These are phyloP conservation scores for Termitomyces eurrhizus DNA, from an alignment of 768 basidiomycete genomes.

Conservation along the genomic window DNA sequence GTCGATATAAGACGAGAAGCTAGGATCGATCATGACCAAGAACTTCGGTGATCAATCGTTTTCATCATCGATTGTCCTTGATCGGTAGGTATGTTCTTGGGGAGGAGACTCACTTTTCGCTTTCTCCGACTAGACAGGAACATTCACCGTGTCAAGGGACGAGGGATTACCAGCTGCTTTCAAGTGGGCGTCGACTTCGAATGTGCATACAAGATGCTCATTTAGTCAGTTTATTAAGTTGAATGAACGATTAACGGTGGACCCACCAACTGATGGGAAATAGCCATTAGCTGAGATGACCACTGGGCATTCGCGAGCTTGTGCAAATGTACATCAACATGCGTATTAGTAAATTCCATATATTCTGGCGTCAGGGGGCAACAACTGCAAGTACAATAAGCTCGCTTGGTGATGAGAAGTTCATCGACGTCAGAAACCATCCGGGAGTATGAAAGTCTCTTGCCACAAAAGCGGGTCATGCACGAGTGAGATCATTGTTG, in stretches of 20 bases:
- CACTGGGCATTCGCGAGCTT: constrained; percentile 52
- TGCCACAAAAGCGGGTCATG: background rate
- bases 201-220: constrained; percentile 44
- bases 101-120: too few relatives aligned
- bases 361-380: constrained; percentile 48
- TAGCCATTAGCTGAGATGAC: constrained; percentile 66
- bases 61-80: constrained; percentile 47
- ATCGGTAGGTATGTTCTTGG: constrained; percentile 45
- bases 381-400: constrained; percentile 54
- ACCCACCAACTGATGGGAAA: constrained; percentile 73
- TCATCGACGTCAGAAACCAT: background rate
- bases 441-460: background rate
- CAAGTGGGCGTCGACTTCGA: constrained; percentile 60
- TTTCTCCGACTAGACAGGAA: constrained; percentile 6
- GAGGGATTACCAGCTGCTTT: constrained; percentile 55
- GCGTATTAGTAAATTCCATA: constrained; percentile 40
- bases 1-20: constrained; percentile 72
- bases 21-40: constrained; percentile 16
- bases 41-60: background rate
- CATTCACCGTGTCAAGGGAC: constrained; percentile 65
- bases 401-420: constrained; percentile 23
- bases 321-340: constrained; percentile 41
- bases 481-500: background rate
- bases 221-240: background rate
- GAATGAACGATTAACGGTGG: background rate